Base-by-base conservation (phyloP, 768 basidiomycete genomes). In the Phylloporus sp. region DNA sequence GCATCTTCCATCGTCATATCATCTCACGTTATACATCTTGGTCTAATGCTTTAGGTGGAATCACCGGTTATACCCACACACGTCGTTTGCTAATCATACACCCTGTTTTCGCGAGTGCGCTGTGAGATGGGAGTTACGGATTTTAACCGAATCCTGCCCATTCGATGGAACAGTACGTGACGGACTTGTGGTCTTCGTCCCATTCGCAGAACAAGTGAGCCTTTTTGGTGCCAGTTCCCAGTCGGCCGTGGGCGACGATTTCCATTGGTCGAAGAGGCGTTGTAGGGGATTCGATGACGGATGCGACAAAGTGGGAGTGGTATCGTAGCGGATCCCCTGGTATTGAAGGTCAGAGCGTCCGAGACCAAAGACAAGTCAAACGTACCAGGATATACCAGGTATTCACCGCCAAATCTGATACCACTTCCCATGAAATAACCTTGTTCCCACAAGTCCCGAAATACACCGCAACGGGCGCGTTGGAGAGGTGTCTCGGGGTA, bases 171-270 rank as follows among this genome's bases (percentile, higher is more conserved):
- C 87, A 76, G 71, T 89, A 91, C 0, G 84, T 80, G 2, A 82
- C 89, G 54, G 76, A 70, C 36, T 79, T 74, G 60, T 74, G 81
- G 45, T 75, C 76, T 31, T 90, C 85, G 60, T 95, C 84, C 87
- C 89, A 97, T 28, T 85, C 82, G 60, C 93, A 97, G 4, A 98
- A 71, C 27, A 98, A 71, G 67, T 97, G 95, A 0, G 92, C 83
- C 70, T 99, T 99, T 70, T 97, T 98, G 9, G 97, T 97, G 11
- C 90, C 97, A 4, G 97, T 99, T 1, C 95, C 97, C 29, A 99
- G 71, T 29, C 97, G 79, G 16, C 97, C 97, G 65, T 94, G 94
- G 0, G 95, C 95, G 22, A 99, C 89, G 41, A 99, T 81, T 68
- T 98, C 93, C 83, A 95, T 90, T 5, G 97, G 94, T 43, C 79